These are phyloP conservation scores for Quercus aquifolioides DNA, from an alignment of 306 rosid genomes.

Conservation along the genomic window DNA sequence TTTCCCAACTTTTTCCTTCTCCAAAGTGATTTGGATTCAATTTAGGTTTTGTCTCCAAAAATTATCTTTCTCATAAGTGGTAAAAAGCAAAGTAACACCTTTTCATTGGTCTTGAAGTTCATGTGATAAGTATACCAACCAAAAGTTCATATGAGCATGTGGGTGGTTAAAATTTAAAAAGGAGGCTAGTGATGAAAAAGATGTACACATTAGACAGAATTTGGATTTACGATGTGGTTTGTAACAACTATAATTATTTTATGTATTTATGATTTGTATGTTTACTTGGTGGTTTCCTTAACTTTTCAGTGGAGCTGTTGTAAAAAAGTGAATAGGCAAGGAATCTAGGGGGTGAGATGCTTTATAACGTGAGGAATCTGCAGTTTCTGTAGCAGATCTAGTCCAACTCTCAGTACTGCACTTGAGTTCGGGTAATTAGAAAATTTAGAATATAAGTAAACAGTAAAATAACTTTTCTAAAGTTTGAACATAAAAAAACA, in stretches of 20 bases:
- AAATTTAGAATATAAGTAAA: background rate
- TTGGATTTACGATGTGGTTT: conserved; percentile 23
- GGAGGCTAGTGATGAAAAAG: background rate
- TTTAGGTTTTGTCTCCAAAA: conserved; percentile 36
- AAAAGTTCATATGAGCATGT: conserved; percentile 15
- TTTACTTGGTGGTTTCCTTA: conserved; percentile 19
- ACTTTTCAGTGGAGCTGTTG: conserved; percentile 11
- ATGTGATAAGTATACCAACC: conserved; percentile 22
- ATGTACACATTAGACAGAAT: background rate
- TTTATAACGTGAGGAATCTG: background rate
- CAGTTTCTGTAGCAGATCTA: background rate
- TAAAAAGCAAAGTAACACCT: conserved; percentile 34
- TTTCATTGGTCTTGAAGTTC: conserved; percentile 20
- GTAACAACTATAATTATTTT: conserved; percentile 14
- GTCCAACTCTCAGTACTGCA: background rate
- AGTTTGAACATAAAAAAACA: background rate
- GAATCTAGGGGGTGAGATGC: conserved; percentile 10
- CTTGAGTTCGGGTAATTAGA: background rate
- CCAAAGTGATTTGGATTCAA: conserved; percentile 36
- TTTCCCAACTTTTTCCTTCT: conserved; percentile 21
- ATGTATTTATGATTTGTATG: conserved; percentile 1
- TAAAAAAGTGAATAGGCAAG: conserved; percentile 11
- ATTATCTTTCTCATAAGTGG: conserved; percentile 23
- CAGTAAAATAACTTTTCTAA: background rate
- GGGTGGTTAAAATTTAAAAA: background rate